A percentile compares a stretch with the other conserved stretches of the same genome.
phyloP scores from a whole-genome alignment of 176 grass and related monocot species.

The Secale cereale region DNA sequence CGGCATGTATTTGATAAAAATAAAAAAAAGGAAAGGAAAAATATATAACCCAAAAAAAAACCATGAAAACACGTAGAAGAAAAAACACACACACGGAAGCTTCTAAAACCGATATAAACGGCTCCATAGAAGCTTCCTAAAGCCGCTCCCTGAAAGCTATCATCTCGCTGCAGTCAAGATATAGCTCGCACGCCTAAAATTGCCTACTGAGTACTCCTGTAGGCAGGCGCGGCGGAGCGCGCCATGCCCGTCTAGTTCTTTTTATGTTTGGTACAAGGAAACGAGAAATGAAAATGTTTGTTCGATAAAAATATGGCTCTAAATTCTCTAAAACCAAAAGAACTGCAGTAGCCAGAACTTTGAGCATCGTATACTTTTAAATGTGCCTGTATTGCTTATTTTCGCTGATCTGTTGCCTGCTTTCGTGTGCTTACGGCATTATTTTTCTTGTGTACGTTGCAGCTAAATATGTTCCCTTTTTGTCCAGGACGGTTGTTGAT shows the following conservation, averaged over 20 bases:
- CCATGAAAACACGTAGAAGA: too few relatives aligned
- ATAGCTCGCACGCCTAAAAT: too few relatives aligned
- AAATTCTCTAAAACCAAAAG: background rate
- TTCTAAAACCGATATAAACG: too few relatives aligned
- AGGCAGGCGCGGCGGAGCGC: too few relatives aligned
- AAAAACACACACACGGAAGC: too few relatives aligned
- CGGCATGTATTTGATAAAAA: too few relatives aligned
- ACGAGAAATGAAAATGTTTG: background rate
- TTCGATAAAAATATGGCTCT: background rate
- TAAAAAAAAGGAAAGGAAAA: too few relatives aligned
- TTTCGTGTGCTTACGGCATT: slow-evolving; percentile 6
- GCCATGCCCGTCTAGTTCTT: background rate
- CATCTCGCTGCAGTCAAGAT: too few relatives aligned
- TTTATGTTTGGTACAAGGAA: background rate
- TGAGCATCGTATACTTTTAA: background rate
- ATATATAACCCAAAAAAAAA: too few relatives aligned
- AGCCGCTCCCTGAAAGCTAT: too few relatives aligned
- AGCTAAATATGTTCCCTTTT: slow-evolving; percentile 18
- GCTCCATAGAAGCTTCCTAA: too few relatives aligned
- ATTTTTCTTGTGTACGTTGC: background rate
- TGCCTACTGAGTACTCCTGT: too few relatives aligned
- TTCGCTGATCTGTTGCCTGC: background rate
- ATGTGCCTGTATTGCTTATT: background rate
- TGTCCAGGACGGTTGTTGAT: slow-evolving; percentile 61
- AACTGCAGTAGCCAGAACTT: background rate